phyloP scores from a whole-genome alignment of 2,329 filamentous ascomycete genomes.

The Mycosphaerelloides madeirae region DNA sequence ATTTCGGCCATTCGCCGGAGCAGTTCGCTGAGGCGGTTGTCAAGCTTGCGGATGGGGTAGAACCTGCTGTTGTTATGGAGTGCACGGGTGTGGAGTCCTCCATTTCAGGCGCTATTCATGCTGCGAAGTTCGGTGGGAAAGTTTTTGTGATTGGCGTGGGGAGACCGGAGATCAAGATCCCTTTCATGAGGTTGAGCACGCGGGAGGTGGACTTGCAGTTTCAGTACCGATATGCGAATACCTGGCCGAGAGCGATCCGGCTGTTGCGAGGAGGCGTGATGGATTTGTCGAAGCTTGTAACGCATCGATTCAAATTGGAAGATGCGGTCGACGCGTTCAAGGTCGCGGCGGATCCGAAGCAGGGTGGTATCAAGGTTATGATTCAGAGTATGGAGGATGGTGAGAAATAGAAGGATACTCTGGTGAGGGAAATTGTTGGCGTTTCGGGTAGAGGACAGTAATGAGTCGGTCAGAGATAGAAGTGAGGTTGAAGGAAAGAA shows the following conservation, averaged over 20 bases:
- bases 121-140: constrained; percentile 90
- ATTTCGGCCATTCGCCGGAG: constrained; percentile 58
- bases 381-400: constrained; percentile 63
- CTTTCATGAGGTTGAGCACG: constrained; percentile 89
- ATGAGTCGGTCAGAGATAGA: too few species aligned
- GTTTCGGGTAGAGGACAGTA: too few species aligned
- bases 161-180: constrained; percentile 90
- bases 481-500: too few species aligned
- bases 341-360: constrained; percentile 80
- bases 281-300: constrained; percentile 75
- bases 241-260: constrained; percentile 89
- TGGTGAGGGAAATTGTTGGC: neutral
- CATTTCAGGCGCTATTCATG: constrained; percentile 80
- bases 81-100: constrained; percentile 93
- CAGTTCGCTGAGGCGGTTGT: constrained; percentile 67
- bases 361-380: constrained; percentile 95
- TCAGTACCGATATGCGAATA: constrained; percentile 95
- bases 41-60: constrained; percentile 67
- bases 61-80: constrained; percentile 79
- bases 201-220: constrained; percentile 92
- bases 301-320: constrained; percentile 80
- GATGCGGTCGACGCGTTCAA: constrained; percentile 86
- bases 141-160: constrained; percentile 96
- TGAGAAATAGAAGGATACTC: constrained; percentile 21
- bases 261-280: constrained; percentile 80